phyloP scores from a whole-genome alignment of 140 eudicot genomes.

The Oenanthe javanica region DNA sequence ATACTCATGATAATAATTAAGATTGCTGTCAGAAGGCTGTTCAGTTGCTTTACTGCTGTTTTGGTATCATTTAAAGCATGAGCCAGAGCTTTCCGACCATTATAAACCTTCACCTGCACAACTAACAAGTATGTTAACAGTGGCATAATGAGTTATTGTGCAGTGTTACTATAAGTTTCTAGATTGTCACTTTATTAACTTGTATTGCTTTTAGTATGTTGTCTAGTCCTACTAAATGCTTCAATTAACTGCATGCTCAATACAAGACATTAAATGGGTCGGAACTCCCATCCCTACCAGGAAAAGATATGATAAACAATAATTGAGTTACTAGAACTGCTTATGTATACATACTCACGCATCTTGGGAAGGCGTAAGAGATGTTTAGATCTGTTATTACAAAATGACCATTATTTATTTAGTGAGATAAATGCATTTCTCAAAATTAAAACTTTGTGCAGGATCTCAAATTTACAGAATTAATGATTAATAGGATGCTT shows the following conservation, averaged over 20 bases:
- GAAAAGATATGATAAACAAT: background rate
- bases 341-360: background rate
- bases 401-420: background rate
- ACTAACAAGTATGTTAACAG: background rate
- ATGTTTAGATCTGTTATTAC: background rate
- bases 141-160: background rate
- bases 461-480: background rate
- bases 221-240: background rate
- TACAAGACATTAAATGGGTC: background rate
- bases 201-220: background rate
- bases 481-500: background rate
- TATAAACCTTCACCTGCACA: conserved; percentile 66
- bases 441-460: background rate
- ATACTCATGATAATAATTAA: conserved; percentile 31
- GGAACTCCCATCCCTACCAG: background rate
- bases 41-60: conserved; percentile 73
- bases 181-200: background rate
- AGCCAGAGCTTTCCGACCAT: conserved; percentile 63
- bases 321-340: background rate
- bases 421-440: background rate
- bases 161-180: background rate
- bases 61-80: conserved; percentile 78
- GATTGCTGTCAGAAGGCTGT: conserved; percentile 53
- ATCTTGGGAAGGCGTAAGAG: background rate
- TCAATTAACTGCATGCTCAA: background rate